Conservation (phyloP, 768 basidiomycete genomes). For the Calocybe gangraenosa region DNA sequence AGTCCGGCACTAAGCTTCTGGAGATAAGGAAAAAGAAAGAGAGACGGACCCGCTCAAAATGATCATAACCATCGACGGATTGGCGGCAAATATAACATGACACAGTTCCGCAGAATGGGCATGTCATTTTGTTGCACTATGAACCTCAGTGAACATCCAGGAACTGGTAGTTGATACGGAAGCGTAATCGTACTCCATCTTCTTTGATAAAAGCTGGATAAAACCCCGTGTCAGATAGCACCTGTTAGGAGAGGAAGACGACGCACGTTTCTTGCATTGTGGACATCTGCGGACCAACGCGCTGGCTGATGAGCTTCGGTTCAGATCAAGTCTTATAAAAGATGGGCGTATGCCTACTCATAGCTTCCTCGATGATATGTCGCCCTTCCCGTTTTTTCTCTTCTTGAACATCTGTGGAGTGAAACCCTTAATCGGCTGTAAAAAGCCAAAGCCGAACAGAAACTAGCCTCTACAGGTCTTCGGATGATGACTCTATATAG, state of each 20-base stretch:
- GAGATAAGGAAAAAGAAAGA: neutral
- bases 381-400: conserved; percentile 37
- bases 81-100: conserved; percentile 73
- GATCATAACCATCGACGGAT: conserved; percentile 58
- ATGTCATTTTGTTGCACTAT: conserved; percentile 79
- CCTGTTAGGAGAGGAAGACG: neutral
- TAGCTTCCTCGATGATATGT: conserved; percentile 75
- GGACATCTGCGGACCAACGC: conserved; percentile 77
- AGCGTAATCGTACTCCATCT: conserved; percentile 7
- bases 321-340: conserved; percentile 1
- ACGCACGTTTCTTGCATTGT: conserved; percentile 59
- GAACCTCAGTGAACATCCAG: conserved; percentile 35
- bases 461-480: conserved; percentile 40
- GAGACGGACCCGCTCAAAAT: conserved; percentile 35
- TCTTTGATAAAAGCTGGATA: conserved; percentile 15
- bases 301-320: conserved; percentile 33
- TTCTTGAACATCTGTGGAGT: conserved; percentile 6
- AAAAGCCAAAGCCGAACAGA: conserved; percentile 17
- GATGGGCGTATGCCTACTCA: conserved; percentile 44
- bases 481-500: conserved; percentile 57
- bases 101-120: conserved; percentile 49
- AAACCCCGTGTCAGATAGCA: neutral
- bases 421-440: neutral
- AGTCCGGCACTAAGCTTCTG: neutral
- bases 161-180: neutral